Evolutionary conservation across 2,329 filamentous ascomycete genomes (phyloP).

Genomic region (Colletotrichum lini): DNA sequence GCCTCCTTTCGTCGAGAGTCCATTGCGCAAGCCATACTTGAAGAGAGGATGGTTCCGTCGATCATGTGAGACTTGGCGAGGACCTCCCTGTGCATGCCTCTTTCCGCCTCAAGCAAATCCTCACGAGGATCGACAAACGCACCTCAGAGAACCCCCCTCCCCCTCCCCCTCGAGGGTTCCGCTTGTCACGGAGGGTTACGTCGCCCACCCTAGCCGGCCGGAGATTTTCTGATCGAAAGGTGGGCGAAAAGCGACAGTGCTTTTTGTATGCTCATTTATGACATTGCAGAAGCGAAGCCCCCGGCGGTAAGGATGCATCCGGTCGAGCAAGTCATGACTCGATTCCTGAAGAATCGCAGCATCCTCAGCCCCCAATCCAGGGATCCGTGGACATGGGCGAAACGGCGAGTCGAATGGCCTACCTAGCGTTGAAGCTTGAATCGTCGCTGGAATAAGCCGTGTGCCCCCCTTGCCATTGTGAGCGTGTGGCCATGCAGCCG

Average conservation of each 20-base stretch:
- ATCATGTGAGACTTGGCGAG: conserved; percentile 12
- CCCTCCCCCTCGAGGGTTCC: neutral
- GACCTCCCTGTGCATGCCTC: conserved; percentile 37
- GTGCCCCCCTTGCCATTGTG: neutral
- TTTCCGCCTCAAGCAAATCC: conserved; percentile 10
- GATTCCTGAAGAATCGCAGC: neutral
- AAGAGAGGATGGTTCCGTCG: conserved; percentile 3
- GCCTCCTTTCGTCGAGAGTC: neutral
- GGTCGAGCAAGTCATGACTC: conserved; percentile 11
- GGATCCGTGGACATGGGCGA: neutral
- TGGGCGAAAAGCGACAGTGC: neutral
- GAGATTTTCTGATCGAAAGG: neutral
- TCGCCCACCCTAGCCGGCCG: neutral
- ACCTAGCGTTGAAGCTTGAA: neutral
- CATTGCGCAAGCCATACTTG: conserved; percentile 15
- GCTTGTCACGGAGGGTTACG: neutral
- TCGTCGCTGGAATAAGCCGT: neutral
- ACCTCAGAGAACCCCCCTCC: no score
- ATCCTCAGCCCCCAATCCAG: neutral
- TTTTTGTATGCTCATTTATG: neutral
- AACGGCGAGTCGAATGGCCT: neutral
- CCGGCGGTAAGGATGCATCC: neutral
- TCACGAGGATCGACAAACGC: neutral
- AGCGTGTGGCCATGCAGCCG: neutral
- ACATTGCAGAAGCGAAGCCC: neutral